phyloP scores from a whole-genome alignment of 805 yeast species.

The Starmerella davenportii region DNA sequence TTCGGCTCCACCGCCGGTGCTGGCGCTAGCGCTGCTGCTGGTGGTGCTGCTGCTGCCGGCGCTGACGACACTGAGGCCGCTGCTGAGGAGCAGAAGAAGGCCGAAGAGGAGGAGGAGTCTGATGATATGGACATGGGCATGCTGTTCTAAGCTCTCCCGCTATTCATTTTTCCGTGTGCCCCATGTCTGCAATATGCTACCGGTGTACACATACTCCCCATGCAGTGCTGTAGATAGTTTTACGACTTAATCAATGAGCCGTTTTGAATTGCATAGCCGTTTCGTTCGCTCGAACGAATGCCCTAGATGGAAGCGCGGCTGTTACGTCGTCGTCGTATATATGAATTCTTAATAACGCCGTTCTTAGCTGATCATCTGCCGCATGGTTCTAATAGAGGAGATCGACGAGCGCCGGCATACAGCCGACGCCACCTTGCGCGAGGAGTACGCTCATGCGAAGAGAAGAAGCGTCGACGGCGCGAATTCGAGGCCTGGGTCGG shows the following conservation, averaged over 20 bases:
- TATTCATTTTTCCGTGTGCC: background rate
- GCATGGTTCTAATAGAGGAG: background rate
- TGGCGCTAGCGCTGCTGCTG: slow-evolving; percentile 42
- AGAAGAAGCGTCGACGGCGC: no score
- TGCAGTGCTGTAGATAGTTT: slow-evolving; percentile 7
- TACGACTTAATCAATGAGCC: background rate
- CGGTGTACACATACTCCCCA: background rate
- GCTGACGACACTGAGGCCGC: slow-evolving; percentile 38
- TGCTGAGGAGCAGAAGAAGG: slow-evolving; percentile 39
- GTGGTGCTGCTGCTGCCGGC: slow-evolving; percentile 41
- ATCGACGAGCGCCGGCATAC: no score
- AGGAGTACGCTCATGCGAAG: no score
- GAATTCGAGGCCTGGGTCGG: no score
- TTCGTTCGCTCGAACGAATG: background rate
- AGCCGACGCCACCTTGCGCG: no score
- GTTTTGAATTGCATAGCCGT: background rate
- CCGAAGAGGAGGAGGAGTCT: slow-evolving; percentile 34
- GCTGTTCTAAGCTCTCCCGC: slow-evolving; percentile 45
- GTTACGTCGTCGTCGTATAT: no score
- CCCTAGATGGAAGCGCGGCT: no score
- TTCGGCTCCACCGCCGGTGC: slow-evolving; percentile 49
- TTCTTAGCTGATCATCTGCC: no score
- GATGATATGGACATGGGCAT: slow-evolving; percentile 52
- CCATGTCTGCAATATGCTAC: background rate
- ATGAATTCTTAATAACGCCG: no score